Base-by-base conservation (phyloP, 139 green algal species). In the Chlorella sp. region DNA sequence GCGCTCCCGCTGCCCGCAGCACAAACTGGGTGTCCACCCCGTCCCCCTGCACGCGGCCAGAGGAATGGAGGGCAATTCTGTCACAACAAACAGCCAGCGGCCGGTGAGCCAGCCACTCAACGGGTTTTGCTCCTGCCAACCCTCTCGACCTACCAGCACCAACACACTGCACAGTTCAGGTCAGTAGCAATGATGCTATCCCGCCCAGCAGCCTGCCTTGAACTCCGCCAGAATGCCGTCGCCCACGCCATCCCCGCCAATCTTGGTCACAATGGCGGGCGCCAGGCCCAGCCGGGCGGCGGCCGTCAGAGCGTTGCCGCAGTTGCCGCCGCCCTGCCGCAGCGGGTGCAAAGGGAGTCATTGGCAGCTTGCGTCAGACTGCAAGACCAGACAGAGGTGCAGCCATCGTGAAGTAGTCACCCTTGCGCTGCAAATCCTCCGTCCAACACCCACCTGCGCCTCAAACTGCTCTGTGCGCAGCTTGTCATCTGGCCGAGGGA, bases 291-390 rank as follows among this genome's bases (percentile, higher is more conserved):
- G 90, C 0, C 96, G 92, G 0, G 97, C 93, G 1, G 93, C 93
- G 12, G 95, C 96, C 13, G 97, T 99, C 28, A 99, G 87, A 11
- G 96, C 96, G 82, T 99, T 99, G 68, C 91, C 97, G 71, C 90
- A 94, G 83, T 99, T 99, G 86, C 97, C 97, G 47, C 97, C 97
- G 30, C 97, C 97, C 71, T 98, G 95, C 11, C 91, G 87, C 96
- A 87, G 21, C 55, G 41, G 23, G 51, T 60, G 18, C 2, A 21
- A 9, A 60, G 51, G 51, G 11, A n/a, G n/a, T n/a, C n/a, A n/a
- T n/a, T n/a, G n/a, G n/a, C n/a, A n/a, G n/a, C n/a, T n/a, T n/a
- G n/a, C n/a, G n/a, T n/a, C n/a, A n/a, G n/a, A n/a, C n/a, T n/a
- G n/a, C n/a, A n/a, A n/a, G n/a, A n/a, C n/a, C n/a, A n/a, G n/a